Evolutionary conservation across 1,284 basidiomycete species (phyloP), one percentile per base, ranked within the genome.

Genomic region (Salmacisia buchloeana): DNA sequence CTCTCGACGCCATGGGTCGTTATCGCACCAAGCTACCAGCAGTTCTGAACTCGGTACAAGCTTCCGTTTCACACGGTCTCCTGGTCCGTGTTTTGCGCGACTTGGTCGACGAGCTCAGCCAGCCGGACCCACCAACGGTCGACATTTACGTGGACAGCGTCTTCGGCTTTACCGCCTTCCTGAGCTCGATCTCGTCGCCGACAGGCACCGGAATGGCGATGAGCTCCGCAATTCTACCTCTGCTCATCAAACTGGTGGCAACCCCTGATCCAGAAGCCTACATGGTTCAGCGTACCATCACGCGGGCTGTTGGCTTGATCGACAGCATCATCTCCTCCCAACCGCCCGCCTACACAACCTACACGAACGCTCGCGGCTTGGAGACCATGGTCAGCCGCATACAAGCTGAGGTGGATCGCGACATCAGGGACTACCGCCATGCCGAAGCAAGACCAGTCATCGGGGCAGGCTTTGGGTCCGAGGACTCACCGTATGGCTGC

Each of bases 1-100:
- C 92, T 10, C 83, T 98, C 60, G 96, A 98, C 80, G 91, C 91
- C 3, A 85, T 96, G 63, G 89, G 88, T 3, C 85, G 91, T 68
- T 94, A 96, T 78, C 86, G 91, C 63, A 84, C 83, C 68, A 91
- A 89, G 77, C 85, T 91, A 39, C 86, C 87, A 68, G 94, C 97
- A 75, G 92, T 97, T 33, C 82, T 97, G 46, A 88, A 89, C 15
- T 88, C 94, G 0, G 86, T 97, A 58, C 96, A 96, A 76, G 94
- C 92, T 21, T 92, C 92, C 59, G 92, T 97, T 66, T 97, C 92
- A 75, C 96, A 98, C 77, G 96, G 96, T 15, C 89, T 92, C 56
- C 68, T 79, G 57, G 65, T 77, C 36, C 73, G 71, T 39, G 65
- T 69, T 25, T 62, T 79, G 41, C 72, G 71, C 25, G 56, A 58